These are phyloP conservation scores for Colletotrichum liaoningense DNA, from an alignment of 2,329 filamentous ascomycete genomes.

Conservation along the genomic window DNA sequence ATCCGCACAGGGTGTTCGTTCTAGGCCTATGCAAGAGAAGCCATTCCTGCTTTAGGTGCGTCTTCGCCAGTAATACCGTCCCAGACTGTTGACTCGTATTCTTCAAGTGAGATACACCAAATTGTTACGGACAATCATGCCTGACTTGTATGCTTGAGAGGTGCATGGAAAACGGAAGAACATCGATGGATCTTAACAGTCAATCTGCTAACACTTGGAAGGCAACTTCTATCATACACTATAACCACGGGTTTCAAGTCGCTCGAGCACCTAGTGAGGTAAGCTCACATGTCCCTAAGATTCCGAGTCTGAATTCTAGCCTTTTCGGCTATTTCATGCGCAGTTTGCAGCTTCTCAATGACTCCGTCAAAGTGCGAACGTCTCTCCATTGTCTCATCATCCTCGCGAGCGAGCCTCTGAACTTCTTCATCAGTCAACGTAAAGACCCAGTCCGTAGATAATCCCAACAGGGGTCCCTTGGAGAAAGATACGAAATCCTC, in stretches of 20 bases:
- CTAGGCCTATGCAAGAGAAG: background rate
- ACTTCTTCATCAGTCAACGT: conserved; percentile 37
- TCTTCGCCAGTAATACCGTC: background rate
- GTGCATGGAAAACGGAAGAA: background rate
- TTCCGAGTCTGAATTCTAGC: conserved; percentile 18
- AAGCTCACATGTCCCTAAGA: background rate
- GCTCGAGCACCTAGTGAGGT: background rate
- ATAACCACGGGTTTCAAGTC: background rate
- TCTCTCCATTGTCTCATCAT: conserved; percentile 33
- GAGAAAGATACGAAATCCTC: conserved; percentile 40
- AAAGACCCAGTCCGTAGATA: conserved; percentile 39
- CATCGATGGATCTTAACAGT: background rate
- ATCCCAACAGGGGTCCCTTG: conserved; percentile 38
- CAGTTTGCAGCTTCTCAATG: conserved; percentile 11
- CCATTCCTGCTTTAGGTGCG: background rate
- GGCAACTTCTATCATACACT: background rate
- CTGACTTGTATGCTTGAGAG: background rate
- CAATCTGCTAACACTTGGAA: background rate
- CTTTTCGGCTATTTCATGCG: conserved; percentile 40
- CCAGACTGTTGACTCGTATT: background rate
- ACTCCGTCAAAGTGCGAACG: conserved; percentile 8
- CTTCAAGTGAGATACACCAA: background rate
- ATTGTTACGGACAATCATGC: background rate
- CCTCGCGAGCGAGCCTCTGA: conserved; percentile 39
- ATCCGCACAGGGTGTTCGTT: background rate